Base-by-base conservation (phyloP, 495 filamentous ascomycete genomes). In the Aspergillus avenaceus region DNA sequence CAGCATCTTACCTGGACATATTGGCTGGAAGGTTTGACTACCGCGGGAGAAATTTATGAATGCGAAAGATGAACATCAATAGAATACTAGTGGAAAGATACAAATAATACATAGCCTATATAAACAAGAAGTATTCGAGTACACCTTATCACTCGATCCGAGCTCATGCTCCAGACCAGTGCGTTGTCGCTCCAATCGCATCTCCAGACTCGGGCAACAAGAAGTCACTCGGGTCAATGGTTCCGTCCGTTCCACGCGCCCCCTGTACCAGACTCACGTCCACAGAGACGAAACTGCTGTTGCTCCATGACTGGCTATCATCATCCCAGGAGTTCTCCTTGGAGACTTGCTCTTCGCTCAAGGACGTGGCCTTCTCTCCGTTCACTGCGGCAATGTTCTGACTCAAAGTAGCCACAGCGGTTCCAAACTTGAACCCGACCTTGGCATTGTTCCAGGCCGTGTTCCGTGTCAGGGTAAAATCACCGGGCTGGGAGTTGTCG, bases 401-500 rank as follows among this genome's bases (percentile, higher is more conserved):
- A 0, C 18, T 47, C 18, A 58, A 23, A 3, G 55, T 58, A n/a
- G 55, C 50, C 18, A 53, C 50, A 2, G 55, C 55, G 1, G 55
- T 53, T 6, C 37, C 41, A 23, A 53, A 53, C 13, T 44, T 50
- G 34, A 58, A 58, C 4, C 55, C 55, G 1, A 53, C 41, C 2
- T 18, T 24, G 11, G 46, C 50, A 25, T 58, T 58, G 18, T 58
- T 46, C 55, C 50, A 58, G 6, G 55, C 55, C 6, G 55, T 58
- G 41, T 58, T 58, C 22, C 55, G 46, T 19, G 26, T 58, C 3
- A 58, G 28, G 6, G 36, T 45, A 28, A 58, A 58, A 25, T 58
- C 49, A 8, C 55, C 55, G 0, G 55, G 45, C 55, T 58, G 55
- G 9, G 55, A 58, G 25, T 58, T 58, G 43, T 58, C 55, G 7